Base-by-base conservation (phyloP, 805 yeast species). In the Saturnispora kantuleensis region DNA sequence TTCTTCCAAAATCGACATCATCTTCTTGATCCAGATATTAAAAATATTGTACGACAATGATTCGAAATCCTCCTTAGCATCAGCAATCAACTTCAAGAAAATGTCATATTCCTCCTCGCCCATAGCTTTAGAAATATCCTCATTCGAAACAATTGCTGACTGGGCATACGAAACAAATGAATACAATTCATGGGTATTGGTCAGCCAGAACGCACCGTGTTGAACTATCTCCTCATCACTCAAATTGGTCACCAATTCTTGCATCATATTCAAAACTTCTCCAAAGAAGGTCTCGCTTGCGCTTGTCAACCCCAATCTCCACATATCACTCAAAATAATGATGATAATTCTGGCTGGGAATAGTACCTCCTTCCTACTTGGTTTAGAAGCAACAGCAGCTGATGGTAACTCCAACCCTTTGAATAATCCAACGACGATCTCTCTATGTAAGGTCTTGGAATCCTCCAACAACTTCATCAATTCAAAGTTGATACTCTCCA, bases 311-410 rank as follows among this genome's bases (percentile, higher is more conserved):
- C 97, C 97, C 39, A 90, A 71, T 65, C 97, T 77, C 98, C 98
- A 93, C 97, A 93, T 88, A 63, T 93, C 98, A 56, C 94, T 81
- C 51, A 90, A 70, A 31, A 90, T 82, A 52, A 93, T 83, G 57
- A 93, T 90, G 57, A 93, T 79, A 52, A 93, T 86, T 70, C 96
- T 79, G 1, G 97, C 93, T 26, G 98, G 98, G 79, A 88, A 93
- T 44, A 93, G 70, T 10, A 90, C 95, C 61, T 93, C 97, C 58
- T 88, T 87, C 59, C 86, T 76, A 12, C 89, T 79, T 51, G 87
- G 69, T 56, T 81, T 86, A 39, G 86, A 81, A 37, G 93, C 88
- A 39, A 84, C 86, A 48, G 87, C 84, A 17, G 95, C 82, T 33
- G 81, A 77, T 38, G 97, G 97, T 44, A 89, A 78, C 64, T 79